These are phyloP conservation scores for Xylaria curta DNA, from an alignment of 495 filamentous ascomycete species.

Conservation along the genomic window DNA sequence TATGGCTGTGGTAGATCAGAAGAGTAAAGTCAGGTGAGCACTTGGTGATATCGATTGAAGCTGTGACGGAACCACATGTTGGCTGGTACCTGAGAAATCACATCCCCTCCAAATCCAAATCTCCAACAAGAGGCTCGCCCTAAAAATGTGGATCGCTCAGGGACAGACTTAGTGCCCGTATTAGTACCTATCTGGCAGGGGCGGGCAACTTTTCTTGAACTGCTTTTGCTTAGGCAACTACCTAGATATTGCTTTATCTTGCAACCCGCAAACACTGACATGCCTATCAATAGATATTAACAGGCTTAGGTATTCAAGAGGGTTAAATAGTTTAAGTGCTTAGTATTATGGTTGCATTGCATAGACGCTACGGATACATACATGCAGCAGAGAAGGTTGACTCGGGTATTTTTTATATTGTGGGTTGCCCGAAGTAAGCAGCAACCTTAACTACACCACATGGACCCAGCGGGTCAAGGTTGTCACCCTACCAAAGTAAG, in stretches of 20 bases:
- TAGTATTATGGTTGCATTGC: conserved; percentile 15
- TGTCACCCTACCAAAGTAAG: background rate
- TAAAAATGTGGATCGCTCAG: conserved; percentile 11
- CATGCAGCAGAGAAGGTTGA: background rate
- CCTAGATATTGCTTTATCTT: too few relatives aligned
- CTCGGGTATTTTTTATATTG: conserved; percentile 1
- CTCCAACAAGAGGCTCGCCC: conserved; percentile 14
- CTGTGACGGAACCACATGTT: conserved; percentile 17
- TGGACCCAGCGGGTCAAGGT: background rate
- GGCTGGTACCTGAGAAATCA: conserved; percentile 9
- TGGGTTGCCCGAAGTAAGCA: background rate
- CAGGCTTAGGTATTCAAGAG: too few relatives aligned
- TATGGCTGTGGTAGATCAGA: conserved; percentile 11
- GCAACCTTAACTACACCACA: background rate
- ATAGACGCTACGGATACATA: background rate
- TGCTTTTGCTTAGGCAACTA: too few relatives aligned
- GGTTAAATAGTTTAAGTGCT: background rate
- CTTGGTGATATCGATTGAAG: conserved; percentile 11
- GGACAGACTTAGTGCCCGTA: background rate
- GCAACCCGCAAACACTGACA: too few relatives aligned
- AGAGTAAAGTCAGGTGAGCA: conserved; percentile 12
- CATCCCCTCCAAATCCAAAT: background rate
- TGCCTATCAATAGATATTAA: too few relatives aligned
- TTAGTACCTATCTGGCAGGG: background rate
- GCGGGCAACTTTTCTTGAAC: background rate